Base-by-base conservation (phyloP, 225 moss, liverwort and hornwort species). In the Pleurozium schreberi region DNA sequence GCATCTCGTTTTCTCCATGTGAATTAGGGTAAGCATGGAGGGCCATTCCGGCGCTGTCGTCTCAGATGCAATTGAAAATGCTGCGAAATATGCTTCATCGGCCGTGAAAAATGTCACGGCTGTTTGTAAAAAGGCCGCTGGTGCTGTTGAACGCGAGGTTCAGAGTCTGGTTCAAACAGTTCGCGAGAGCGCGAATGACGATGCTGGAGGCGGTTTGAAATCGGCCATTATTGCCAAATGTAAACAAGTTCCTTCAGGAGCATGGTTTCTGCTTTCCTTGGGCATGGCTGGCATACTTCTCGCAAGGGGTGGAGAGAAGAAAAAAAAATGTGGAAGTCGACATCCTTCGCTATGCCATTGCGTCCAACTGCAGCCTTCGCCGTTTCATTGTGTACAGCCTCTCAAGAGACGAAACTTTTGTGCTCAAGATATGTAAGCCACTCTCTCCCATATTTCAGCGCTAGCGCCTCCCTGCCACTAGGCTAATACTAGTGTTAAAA, bases 341-440 rank as follows among this genome's bases (percentile, higher is more conserved):
- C 88, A 91, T 88, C 69, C 82, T 80, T 91, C 89, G 36, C 85
- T 90, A 49, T 78, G 73, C 83, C 71, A 88, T 53, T 86, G 70
- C 79, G 22, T 90, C 85, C 64, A 89, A 50, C 65, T 87, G 79
- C 88, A 83, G 52, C 86, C 86, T 59, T 70, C 64, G 68, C 55
- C 78, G 45, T 88, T 88, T 80, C 74, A 79, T 63, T 85, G 89
- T 57, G 78, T 66, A 50, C 88, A 85, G 65, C 86, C 89, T 60
- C 88, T 90, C 23, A 85, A 82, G 47, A 77, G 30, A 88, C 82
- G 80, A 78, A 89, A 31, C 9, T 93, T 93, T 88, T 91, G 89
- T 80, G 93, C 93, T 62, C 89, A 91, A 86, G 91, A 91, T 77
- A 89, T 89, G 91, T 89, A 88, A 64, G 89, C n/a, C 81, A 83